Conservation (phyloP, 305 asterid species). For the Solanum chacoense region DNA sequence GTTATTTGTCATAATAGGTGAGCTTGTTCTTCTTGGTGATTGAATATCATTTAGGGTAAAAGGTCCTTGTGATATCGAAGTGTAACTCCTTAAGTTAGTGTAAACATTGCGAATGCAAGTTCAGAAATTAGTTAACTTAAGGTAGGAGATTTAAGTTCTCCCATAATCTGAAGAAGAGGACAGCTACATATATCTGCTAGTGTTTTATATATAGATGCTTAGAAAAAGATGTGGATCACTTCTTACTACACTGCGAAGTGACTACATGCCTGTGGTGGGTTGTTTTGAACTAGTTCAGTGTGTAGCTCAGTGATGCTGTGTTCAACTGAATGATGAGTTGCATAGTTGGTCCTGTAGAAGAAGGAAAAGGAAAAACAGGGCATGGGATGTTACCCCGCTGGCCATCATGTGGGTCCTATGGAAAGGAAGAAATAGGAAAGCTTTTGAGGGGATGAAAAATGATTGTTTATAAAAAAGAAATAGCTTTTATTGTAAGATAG, state of each 20-base stretch:
- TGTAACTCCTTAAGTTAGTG: neutral
- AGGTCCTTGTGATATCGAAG: neutral
- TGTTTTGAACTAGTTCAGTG: neutral
- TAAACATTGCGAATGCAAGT: neutral
- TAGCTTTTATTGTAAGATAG: neutral
- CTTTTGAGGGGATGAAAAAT: neutral
- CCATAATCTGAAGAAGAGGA: neutral
- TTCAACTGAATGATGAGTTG: neutral
- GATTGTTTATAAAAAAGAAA: neutral
- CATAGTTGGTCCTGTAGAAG: neutral
- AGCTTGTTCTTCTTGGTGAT: neutral
- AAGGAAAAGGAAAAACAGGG: neutral
- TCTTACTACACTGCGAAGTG: neutral
- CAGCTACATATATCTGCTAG: neutral
- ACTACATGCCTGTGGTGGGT: neutral
- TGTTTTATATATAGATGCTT: neutral
- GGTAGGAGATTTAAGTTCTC: neutral
- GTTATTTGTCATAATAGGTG: neutral
- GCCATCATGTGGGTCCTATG: neutral
- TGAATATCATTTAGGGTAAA: neutral
- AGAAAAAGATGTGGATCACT: neutral
- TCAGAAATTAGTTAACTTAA: neutral
- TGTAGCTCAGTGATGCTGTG: neutral
- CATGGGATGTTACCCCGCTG: neutral
- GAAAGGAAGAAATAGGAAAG: neutral